Evolutionary conservation across 805 yeast genomes (phyloP), one percentile per base, ranked within the genome.

Genomic region (Metschnikowia drakensbergensis): DNA sequence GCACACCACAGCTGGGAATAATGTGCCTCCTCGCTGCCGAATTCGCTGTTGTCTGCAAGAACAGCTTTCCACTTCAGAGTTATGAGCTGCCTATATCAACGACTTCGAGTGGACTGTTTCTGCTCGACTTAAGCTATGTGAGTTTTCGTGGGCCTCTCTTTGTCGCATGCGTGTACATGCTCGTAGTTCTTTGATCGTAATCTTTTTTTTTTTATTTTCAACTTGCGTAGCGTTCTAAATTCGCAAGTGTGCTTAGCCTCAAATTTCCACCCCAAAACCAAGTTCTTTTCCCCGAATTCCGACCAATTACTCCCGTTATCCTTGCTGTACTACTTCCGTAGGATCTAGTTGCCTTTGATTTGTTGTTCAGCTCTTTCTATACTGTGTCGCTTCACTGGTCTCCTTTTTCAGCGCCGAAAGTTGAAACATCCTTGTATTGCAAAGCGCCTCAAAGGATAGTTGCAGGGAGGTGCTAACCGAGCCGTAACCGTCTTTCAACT

Each of bases 141-240:
- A 8, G 22, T 3, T 37, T 37, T 23, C 28, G 25, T 11, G 32
- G 35, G 43, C 23, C 31, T n/a, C 9, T 23, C 13, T 17, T 22
- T 31, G 17, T 25, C 37, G 36, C 44, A 32, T 32, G 26, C 34
- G 30, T 45, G 42, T 30, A 37, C 44, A 30, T 36, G 17, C 31
- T 45, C 44, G 44, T 37, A 37, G 26, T 37, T 25, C 33, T 29
- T 37, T 25, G n/a, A 40, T 40, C 43, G 43, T 40, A 31, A 37
- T 30, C 17, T 26, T 23, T 37, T 44, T 44, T n/a, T 30, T 30
- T 41, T 31, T 31, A 30, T 22, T 29, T 32, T 37, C 10, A 37
- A 25, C 40, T 26, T 29, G 30, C 40, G 29, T 8, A 37, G 40
- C 40, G 35, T 36, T 40, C 43, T 13, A 32, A 40, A 40, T 30